phyloP scores from a whole-genome alignment of 805 yeast species.

The Debaryomyces castellii region DNA sequence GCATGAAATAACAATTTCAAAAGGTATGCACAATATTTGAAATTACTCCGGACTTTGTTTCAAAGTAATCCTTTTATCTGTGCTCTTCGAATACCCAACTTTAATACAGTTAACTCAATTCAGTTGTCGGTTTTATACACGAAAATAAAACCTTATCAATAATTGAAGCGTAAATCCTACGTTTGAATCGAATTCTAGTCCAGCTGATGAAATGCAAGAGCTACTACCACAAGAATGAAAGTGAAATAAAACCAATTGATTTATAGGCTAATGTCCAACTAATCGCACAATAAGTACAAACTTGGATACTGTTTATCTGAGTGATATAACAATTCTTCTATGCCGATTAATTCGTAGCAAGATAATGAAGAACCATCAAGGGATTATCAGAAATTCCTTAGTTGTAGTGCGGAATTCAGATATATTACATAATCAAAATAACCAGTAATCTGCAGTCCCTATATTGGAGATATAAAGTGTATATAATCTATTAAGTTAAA shows the following conservation, averaged over 20 bases:
- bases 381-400: background rate
- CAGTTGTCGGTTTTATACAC: background rate
- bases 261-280: background rate
- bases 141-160: background rate
- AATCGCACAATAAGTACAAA: background rate
- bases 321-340: background rate
- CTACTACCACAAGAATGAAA: background rate
- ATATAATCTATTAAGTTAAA: slow-evolving; percentile 5
- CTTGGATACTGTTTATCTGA: background rate
- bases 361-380: background rate
- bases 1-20: slow-evolving; percentile 2
- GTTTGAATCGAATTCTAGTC: background rate
- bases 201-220: background rate
- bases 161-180: background rate
- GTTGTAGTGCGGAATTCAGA: background rate
- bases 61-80: background rate
- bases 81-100: background rate
- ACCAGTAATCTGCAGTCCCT: background rate
- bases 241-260: background rate
- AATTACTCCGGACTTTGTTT: background rate
- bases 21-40: background rate
- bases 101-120: background rate
- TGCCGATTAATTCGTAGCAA: background rate
- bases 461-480: background rate
- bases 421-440: background rate